Percentiles rank a stretch among this genome's conserved stretches.
phyloP scores from a whole-genome alignment of 1,139 yeast species.

The Geotrichum phurueaensis region DNA sequence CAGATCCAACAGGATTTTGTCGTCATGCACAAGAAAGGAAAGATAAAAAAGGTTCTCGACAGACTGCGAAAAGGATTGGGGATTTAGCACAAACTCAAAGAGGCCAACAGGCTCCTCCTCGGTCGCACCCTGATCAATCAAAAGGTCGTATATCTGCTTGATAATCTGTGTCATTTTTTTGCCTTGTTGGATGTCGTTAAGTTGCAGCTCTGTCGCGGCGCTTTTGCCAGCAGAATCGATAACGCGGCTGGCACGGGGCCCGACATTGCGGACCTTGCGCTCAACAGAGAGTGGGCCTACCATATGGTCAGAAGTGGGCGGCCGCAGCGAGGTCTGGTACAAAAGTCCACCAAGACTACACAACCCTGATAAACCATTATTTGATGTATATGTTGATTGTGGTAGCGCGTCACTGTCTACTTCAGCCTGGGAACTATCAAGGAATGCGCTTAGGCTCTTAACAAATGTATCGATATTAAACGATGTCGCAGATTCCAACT shows the following conservation, averaged over 20 bases:
- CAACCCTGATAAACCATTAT: neutral
- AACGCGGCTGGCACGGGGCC: conserved; percentile 12
- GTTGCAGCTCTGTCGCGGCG: conserved; percentile 52
- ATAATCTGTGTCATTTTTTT: conserved; percentile 34
- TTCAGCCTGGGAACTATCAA: conserved; percentile 28
- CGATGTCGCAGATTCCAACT: conserved; percentile 26
- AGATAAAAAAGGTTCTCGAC: conserved; percentile 79
- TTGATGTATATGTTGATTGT: conserved; percentile 1
- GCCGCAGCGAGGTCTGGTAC: conserved; percentile 42
- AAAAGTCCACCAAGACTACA: conserved; percentile 50
- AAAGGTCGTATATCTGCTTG: conserved; percentile 25
- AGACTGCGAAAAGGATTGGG: conserved; percentile 67
- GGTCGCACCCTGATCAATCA: conserved; percentile 23
- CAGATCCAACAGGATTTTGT: conserved; percentile 45
- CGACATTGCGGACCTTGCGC: conserved; percentile 36
- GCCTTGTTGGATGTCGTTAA: conserved; percentile 31
- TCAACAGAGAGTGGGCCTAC: conserved; percentile 70
- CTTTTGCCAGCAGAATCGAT: conserved; percentile 36
- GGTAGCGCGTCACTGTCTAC: neutral
- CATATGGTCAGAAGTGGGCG: conserved; percentile 54
- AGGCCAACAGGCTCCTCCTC: conserved; percentile 46
- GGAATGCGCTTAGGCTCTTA: conserved; percentile 38
- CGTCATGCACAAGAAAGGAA: conserved; percentile 74
- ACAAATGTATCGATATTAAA: conserved; percentile 47
- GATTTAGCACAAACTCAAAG: conserved; percentile 65